Base-by-base conservation (phyloP, 208 protist species). In the Crithidia bombi region DNA sequence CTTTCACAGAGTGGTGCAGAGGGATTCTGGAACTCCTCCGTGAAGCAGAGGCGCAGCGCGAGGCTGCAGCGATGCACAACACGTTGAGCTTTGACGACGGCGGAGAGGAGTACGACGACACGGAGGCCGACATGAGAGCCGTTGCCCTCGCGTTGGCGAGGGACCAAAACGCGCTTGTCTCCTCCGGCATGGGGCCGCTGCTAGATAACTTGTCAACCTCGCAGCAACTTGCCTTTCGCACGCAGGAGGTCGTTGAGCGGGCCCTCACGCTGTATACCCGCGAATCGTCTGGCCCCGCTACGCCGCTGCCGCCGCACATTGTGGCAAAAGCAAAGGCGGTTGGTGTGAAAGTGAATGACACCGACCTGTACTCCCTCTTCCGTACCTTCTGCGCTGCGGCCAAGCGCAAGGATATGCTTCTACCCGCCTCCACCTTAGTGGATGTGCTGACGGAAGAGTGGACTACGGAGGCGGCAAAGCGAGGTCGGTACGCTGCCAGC, bases 391-490 rank as follows among this genome's bases (percentile, higher is more conserved):
- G 70, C 39, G 35, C 54, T 0, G 70, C 44, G 2, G 70, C 55
- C n/a, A 65, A 65, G n/a, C 63, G 70, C 1, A 41, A 50, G 14
- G 26, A 69, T 14, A 1, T 28, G 35, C 28, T 14, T 9, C 47
- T 76, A 25, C 70, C 70, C 5, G 70, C 54, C 0, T 58, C 63
- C 19, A 46, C 63, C 11, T 47, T 76, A 54, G 63, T 76, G 54
- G 70, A 76, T 44, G 43, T 76, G 19, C 19, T 76, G 11, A 52
- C 66, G 3, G 55, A 76, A n/a, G 70, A 76, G 56, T 76, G 70
- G 70, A 36, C 44, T 5, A n/a, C 54, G 0, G 54, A 49, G 4
- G 57, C 82, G 21, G 62, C 70, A 28, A 92, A 89, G 71, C 72
- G 79, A 10, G 77, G 82, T 50, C 47, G 50, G 21, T 56, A 36